A percentile compares a stretch with the other conserved stretches of the same genome.
These are phyloP conservation scores for Cordyceps fumosorosea DNA, from an alignment of 2,329 filamentous ascomycete species.

Conservation along the genomic window DNA sequence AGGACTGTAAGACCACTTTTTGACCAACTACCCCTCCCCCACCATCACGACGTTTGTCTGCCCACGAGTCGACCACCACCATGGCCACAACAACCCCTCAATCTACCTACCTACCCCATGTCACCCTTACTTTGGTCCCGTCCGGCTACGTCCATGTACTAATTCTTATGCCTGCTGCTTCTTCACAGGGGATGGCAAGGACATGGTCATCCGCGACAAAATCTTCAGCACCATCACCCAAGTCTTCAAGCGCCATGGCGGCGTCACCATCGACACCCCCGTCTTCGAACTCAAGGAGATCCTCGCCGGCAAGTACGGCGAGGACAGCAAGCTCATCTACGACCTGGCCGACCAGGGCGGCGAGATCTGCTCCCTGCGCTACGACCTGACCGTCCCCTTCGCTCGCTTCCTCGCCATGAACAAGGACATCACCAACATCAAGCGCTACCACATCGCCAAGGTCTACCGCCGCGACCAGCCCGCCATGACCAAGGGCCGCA, in stretches of 20 bases:
- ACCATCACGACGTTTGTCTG: not conserved
- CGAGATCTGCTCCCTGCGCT: slow-evolving; percentile 67
- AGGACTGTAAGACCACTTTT: slow-evolving; percentile 54
- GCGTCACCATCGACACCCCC: slow-evolving; percentile 69
- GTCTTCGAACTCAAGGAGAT: slow-evolving; percentile 87
- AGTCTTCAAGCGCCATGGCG: slow-evolving; percentile 80
- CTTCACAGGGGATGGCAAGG: slow-evolving; percentile 56
- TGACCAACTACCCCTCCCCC: slow-evolving; percentile 2
- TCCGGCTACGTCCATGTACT: not conserved
- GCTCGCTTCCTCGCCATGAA: slow-evolving; percentile 94
- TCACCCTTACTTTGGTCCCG: too few species aligned
- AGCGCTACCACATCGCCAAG: slow-evolving; percentile 93
- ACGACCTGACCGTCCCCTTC: slow-evolving; percentile 84
- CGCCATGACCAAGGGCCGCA: slow-evolving; percentile 79
- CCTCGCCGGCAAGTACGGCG: slow-evolving; percentile 82
- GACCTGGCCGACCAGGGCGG: slow-evolving; percentile 82
- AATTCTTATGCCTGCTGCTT: not conserved
- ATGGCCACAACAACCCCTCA: not conserved
- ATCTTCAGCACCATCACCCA: slow-evolving; percentile 71
- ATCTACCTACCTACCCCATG: too few species aligned
- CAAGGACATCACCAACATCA: slow-evolving; percentile 71
- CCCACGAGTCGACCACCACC: not conserved
- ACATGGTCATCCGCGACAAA: slow-evolving; percentile 73
- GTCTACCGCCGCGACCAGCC: slow-evolving; percentile 50
- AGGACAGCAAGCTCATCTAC: slow-evolving; percentile 89